Percentiles rank a stretch among this genome's conserved stretches.
These are phyloP conservation scores for Trametes gibbosa DNA, from an alignment of 768 basidiomycete genomes.

Conservation along the genomic window DNA sequence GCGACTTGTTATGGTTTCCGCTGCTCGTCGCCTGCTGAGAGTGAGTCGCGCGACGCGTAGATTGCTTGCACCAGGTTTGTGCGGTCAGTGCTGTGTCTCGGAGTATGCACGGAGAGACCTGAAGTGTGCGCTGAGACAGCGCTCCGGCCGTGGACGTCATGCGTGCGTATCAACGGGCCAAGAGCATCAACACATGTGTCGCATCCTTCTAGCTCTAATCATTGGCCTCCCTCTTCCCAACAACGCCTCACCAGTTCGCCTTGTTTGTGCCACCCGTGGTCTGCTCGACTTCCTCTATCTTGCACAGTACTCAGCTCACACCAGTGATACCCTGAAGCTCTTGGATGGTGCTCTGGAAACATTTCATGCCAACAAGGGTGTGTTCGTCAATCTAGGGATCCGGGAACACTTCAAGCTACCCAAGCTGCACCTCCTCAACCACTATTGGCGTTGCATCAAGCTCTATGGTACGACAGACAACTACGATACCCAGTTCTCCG, in stretches of 20 bases:
- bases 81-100: no score
- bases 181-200: constrained; percentile 36
- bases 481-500: constrained; percentile 29
- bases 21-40: no score
- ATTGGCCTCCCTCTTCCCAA: constrained; percentile 15
- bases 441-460: constrained; percentile 21
- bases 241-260: background rate
- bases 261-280: constrained; percentile 24
- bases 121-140: no score
- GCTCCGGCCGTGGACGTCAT: no score
- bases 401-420: constrained; percentile 29
- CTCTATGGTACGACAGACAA: constrained; percentile 25
- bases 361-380: constrained; percentile 36
- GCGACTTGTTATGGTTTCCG: no score
- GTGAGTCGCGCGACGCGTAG: no score
- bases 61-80: no score
- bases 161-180: no score
- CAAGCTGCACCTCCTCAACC: constrained; percentile 25
- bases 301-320: constrained; percentile 23
- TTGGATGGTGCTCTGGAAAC: background rate
- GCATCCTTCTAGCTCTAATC: constrained; percentile 28
- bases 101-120: no score
- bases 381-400: constrained; percentile 34
- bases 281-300: constrained; percentile 5
- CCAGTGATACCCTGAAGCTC: background rate